Evolutionary conservation across 2,329 filamentous ascomycete genomes (phyloP), one percentile per base, ranked within the genome.

Genomic region (Teratosphaeria nubilosa): DNA sequence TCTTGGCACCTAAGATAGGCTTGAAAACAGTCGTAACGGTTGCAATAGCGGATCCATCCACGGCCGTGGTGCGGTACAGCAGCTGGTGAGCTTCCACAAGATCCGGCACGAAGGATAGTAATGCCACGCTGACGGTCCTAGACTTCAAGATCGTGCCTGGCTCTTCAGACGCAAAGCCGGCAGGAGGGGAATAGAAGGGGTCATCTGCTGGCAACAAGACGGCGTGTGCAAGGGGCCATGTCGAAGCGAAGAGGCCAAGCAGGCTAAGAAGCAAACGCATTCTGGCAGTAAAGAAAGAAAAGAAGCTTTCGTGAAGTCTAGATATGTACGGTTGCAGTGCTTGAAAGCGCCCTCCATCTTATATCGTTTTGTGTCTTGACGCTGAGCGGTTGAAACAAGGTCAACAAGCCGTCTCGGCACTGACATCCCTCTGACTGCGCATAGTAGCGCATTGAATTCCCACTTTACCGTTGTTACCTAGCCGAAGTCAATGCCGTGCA

Each of bases 141-240:
- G 56, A 61, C 27, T 63, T 59, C 6, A 70, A 59, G 48, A 70
- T 64, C 20, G 62, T 62, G 31, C 68, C 68, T 25, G 65, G 66
- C 7, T 60, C 57, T 14, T 54, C 10, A 11, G 53, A 45, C 41
- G 62, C 62, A 57, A 66, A 66, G 24, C 65, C 65, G 51, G 60
- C 56, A 24, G 67, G 67, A 2, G 68, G 64, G 13, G 56, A 10
- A 30, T 70, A 70, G 61, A 70, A 70, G 1, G 66, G 67, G 51
- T 70, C 68, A 14, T 52, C 5, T 25, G 53, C 25, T 54, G 53
- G 53, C 13, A 24, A 30, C 22, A 41, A 32, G 24, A 53, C 51
- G 20, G 41, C 41, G 5, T 48, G n/a, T 22, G 20, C 41, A 1
- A 48, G 10, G 16, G 41, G n/a, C n/a, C 41, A 48, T 48, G 41